These are phyloP conservation scores for Pseudopyricularia javanii DNA, from an alignment of 2,329 filamentous ascomycete species.

Conservation along the genomic window DNA sequence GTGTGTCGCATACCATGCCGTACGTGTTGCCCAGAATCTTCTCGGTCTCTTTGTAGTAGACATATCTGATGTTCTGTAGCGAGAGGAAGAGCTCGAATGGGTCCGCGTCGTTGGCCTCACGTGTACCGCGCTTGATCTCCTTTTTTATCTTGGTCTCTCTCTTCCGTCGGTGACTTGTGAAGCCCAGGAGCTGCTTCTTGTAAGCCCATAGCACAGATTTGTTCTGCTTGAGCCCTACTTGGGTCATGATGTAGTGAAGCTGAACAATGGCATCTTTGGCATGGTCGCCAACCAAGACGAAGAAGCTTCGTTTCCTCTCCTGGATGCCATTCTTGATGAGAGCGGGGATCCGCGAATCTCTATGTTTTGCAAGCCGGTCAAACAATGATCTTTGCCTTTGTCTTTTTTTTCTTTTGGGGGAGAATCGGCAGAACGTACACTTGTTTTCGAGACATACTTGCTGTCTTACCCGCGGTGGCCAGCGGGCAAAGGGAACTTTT, in stretches of 20 bases:
- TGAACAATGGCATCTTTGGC: slow-evolving; percentile 98
- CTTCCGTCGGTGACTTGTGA: slow-evolving; percentile 94
- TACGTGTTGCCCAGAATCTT: slow-evolving; percentile 98
- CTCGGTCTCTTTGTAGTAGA: slow-evolving; percentile 99
- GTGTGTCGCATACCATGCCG: slow-evolving; percentile 48
- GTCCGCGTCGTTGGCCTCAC: slow-evolving; percentile 86
- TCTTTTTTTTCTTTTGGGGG: slow-evolving; percentile 16
- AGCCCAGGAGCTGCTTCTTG: slow-evolving; percentile 92
- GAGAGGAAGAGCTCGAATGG: slow-evolving; percentile 96
- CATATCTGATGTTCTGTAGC: slow-evolving; percentile 93
- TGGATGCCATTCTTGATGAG: slow-evolving; percentile 84
- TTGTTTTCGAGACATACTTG: slow-evolving; percentile 3
- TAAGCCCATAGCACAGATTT: slow-evolving; percentile 98
- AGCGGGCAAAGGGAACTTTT: background rate
- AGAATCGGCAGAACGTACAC: background rate
- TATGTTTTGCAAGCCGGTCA: slow-evolving; percentile 18
- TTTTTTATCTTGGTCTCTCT: slow-evolving; percentile 97
- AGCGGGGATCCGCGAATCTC: slow-evolving; percentile 81
- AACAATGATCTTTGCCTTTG: background rate
- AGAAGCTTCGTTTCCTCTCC: slow-evolving; percentile 97
- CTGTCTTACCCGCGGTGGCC: background rate
- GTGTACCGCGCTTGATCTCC: slow-evolving; percentile 87
- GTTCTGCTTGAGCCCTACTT: slow-evolving; percentile 74
- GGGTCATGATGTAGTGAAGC: slow-evolving; percentile 82
- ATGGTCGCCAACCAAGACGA: slow-evolving; percentile 88